A percentile compares a stretch with the other conserved stretches of the same genome.
These are phyloP conservation scores for Metschnikowia rubicola DNA, from an alignment of 805 yeast genomes.

Conservation along the genomic window DNA sequence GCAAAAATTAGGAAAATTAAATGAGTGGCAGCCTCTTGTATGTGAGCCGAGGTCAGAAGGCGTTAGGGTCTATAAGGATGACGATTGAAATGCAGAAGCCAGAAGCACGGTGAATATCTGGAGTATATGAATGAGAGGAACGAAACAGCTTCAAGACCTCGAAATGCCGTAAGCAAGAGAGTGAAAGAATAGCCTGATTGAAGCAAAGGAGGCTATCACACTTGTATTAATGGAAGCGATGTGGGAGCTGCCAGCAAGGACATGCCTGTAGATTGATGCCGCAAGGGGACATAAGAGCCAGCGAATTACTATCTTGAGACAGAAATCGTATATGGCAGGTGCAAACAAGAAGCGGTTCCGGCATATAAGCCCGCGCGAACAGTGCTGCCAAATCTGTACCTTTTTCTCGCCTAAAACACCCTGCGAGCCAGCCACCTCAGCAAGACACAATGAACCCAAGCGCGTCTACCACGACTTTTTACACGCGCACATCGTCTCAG, in stretches of 20 bases:
- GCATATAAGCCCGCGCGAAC: neutral
- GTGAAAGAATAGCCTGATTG: neutral
- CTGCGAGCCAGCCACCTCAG: constrained; percentile 7
- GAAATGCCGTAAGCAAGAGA: neutral
- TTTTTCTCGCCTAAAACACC: constrained; percentile 2
- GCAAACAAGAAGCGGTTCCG: neutral
- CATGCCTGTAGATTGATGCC: neutral
- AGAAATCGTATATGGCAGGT: neutral
- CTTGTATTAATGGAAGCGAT: neutral
- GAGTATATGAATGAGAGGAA: neutral
- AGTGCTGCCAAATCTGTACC: constrained; percentile 1
- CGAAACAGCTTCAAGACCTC: neutral
- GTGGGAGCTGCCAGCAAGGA: neutral
- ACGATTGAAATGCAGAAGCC: neutral
- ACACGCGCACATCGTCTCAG: neutral
- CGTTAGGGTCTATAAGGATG: neutral
- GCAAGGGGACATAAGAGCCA: constrained; percentile 5
- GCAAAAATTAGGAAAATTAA: neutral
- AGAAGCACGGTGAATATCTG: neutral
- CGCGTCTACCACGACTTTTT: neutral
- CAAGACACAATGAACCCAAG: neutral
- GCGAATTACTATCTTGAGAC: neutral
- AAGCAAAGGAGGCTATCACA: no score
- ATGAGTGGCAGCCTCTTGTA: constrained; percentile 6
- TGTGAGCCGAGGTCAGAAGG: constrained; percentile 5